Conservation (phyloP, 768 basidiomycete genomes). For the Trametes meyenii region DNA sequence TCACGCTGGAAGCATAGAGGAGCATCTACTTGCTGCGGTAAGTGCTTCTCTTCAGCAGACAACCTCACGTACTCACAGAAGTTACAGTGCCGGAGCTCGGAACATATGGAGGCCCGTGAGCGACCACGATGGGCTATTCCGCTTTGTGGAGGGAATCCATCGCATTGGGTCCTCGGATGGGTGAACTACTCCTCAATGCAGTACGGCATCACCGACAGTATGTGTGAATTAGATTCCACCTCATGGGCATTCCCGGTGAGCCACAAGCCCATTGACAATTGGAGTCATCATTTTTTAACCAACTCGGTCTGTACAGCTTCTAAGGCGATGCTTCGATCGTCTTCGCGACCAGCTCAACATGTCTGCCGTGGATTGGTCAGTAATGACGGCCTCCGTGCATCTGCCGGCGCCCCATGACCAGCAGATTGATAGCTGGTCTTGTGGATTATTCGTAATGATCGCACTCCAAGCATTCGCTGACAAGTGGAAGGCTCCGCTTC, state of each 20-base stretch:
- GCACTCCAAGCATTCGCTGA: background rate
- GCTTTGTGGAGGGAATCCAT: background rate
- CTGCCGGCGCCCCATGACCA: background rate
- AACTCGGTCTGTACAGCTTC: no score
- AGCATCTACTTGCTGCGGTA: background rate
- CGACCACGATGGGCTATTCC: background rate
- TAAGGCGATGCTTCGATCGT: no score
- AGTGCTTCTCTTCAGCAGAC: background rate
- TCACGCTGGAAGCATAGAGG: background rate
- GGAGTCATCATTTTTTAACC: no score
- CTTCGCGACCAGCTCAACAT: no score
- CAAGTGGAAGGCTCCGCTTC: background rate
- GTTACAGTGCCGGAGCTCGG: background rate
- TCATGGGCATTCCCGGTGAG: background rate
- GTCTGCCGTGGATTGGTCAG: no score
- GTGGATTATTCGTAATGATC: background rate
- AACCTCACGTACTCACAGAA: background rate
- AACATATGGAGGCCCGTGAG: background rate
- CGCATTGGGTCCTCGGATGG: background rate
- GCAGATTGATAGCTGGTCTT: background rate
- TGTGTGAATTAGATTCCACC: background rate
- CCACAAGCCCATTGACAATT: no score
- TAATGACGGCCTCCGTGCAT: no score
- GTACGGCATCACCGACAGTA: background rate
- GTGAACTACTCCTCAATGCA: background rate